phyloP scores from a whole-genome alignment of 345 rosid species.

The Toxicodendron radicans region DNA sequence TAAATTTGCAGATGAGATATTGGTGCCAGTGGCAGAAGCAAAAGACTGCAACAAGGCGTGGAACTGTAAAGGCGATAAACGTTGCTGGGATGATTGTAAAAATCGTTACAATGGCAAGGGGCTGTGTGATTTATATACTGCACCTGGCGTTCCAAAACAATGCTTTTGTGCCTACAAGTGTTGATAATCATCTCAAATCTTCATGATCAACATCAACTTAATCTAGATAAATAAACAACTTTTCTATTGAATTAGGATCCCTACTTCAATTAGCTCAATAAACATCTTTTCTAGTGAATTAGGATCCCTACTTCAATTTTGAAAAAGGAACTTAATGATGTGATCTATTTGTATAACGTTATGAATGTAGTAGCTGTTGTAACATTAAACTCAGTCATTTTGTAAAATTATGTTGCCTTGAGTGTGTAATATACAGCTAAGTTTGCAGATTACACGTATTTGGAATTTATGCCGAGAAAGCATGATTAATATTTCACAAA shows the following conservation, averaged over 20 bases:
- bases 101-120: constrained; percentile 34
- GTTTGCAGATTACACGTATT: neutral
- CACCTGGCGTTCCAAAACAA: constrained; percentile 36
- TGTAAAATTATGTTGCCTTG: neutral
- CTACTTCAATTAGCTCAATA: neutral
- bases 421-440: too few species aligned
- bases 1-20: neutral
- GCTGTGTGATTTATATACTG: constrained; percentile 31
- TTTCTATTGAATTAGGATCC: neutral
- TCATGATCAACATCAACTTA: neutral
- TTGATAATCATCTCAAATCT: constrained; percentile 6
- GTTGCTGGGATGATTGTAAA: constrained; percentile 37
- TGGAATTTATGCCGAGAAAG: neutral
- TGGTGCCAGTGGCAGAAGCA: constrained; percentile 23
- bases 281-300: neutral
- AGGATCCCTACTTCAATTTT: neutral
- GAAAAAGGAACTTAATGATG: neutral
- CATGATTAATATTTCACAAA: neutral
- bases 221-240: neutral
- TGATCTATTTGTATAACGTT: neutral
- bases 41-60: constrained; percentile 39
- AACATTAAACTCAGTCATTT: neutral
- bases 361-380: neutral
- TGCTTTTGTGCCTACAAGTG: constrained; percentile 40
- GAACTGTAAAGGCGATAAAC: constrained; percentile 32